Evolutionary conservation across 768 basidiomycete genomes (phyloP), one percentile per base, ranked within the genome.

Genomic region (Suillus weaverae): DNA sequence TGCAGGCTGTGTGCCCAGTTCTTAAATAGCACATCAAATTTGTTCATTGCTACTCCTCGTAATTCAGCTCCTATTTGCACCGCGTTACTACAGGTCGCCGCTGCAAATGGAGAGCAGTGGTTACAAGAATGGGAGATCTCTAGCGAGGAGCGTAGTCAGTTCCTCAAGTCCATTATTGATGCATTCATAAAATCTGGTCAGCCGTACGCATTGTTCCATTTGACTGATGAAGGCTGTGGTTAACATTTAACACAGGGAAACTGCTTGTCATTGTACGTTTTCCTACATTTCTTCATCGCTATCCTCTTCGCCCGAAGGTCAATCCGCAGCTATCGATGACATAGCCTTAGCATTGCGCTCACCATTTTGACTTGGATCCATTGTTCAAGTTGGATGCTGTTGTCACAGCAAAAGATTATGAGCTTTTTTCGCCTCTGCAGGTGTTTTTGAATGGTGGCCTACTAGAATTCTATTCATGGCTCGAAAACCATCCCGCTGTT

Each of bases 361-460:
- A 43, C 87, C 89, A 2, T 91, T 92, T 95, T 76, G 88, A 96
- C 77, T 91, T 94, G 71, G 92, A 95, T 74, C 74, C 87, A 5
- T 77, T 94, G 35, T 88, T 94, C 81, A 89, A 88, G 66, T 80
- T 96, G 46, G 88, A 93, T 62, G 85, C 87, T 1, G 84, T 93
- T 41, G 74, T 90, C 46, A 82, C 85, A 14, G 77, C 81, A 41
- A 89, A 90, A 72, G 84, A 85, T 54, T 86, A 91, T 73, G 87
- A 88, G 39, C 81, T 94, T 13, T 94, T 89, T 73, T 76, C 85
- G 33, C 85, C 93, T 22, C 78, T 94, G 32, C 87, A 87, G 64
- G 83, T 93, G 67, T 93, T 92, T 81, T 79, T 92, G 50, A 87
- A 80, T 66, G 81, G 83, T 22, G 88, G 88, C 2, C 74, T 92